Evolutionary conservation across 495 filamentous ascomycete genomes (phyloP), one percentile per base, ranked within the genome.

Genomic region (Xylaria grammica): DNA sequence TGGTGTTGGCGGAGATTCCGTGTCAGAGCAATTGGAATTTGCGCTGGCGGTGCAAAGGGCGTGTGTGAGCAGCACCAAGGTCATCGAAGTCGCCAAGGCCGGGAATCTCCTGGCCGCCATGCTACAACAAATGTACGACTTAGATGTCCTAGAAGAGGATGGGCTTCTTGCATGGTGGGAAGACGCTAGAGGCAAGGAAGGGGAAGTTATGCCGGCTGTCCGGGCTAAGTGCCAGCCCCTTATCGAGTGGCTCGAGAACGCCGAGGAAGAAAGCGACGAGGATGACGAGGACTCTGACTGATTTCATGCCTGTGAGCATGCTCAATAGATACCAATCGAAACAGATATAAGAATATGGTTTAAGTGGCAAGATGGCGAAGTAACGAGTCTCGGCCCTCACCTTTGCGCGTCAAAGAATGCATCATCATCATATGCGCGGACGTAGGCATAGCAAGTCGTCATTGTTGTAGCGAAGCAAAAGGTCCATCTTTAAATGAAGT

Each of bases 121-220:
- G 63, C 82, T 89, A 32, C 93, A 94, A 79, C 87, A 90, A 73
- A 79, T 97, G 59, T 96, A 96, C 73, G 87, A 90, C 60, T 74
- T 90, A 57, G 95, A 98, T 65, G 82, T 97, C 7, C 74, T 97
- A 0, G 93, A 97, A 73, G 91, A 96, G 73, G 94, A 97, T 42
- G 93, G 89, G 0, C 89, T 95, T 48, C 79, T 93, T 71, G 84
- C 85, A 62, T 99, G 95, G 95, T 98, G 94, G 94, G 83, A 79
- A 20, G 87, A 95, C 75, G 80, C 81, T 64, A 83, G 86, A 68
- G 86, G 87, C 8, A 84, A 78, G 30, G 84, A 80, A 59, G 85
- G 77, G 8, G 89, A 90, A 32, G 83, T 85, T 57, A 87, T 97
- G 87, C 71, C 77, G 44, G 85, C 75, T 62, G 86, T 97, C 26